Conservation (phyloP, 2,329 filamentous ascomycete genomes). For the Coleophoma crateriformis region DNA sequence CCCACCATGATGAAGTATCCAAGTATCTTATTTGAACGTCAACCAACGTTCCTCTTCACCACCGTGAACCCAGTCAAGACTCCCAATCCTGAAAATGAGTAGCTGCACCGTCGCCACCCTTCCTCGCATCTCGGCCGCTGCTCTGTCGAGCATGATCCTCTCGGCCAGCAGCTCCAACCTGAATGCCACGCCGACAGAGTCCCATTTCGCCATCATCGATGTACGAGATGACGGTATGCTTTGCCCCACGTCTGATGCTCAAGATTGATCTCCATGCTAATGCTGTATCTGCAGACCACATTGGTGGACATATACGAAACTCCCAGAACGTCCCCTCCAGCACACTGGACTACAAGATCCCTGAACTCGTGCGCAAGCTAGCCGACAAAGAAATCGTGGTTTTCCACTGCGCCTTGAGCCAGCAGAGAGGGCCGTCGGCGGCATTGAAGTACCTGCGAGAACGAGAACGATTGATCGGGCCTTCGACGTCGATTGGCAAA, state of each 20-base stretch:
- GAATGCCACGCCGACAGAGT: conserved; percentile 13
- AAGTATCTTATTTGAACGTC: too few species aligned
- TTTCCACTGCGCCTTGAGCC: conserved; percentile 90
- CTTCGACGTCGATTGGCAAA: conserved; percentile 12
- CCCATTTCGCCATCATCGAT: conserved; percentile 68
- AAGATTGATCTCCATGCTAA: neutral
- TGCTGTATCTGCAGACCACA: conserved; percentile 55
- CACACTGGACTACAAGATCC: conserved; percentile 69
- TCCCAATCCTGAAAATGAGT: neutral
- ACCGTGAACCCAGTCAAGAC: too few species aligned
- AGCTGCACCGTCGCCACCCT: conserved; percentile 17
- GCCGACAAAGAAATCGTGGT: conserved; percentile 76
- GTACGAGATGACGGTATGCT: conserved; percentile 73
- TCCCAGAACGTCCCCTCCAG: conserved; percentile 70
- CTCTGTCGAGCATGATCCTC: conserved; percentile 23
- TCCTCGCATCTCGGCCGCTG: conserved; percentile 22
- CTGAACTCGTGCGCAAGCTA: conserved; percentile 75
- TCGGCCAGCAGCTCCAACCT: conserved; percentile 11
- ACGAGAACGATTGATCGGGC: conserved; percentile 43
- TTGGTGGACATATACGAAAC: conserved; percentile 82
- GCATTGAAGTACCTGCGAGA: conserved; percentile 76
- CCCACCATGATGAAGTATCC: too few species aligned
- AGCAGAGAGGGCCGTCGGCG: conserved; percentile 82
- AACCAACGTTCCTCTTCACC: too few species aligned
- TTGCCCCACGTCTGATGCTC: neutral